A percentile compares a stretch with the other conserved stretches of the same genome.
Evolutionary conservation across 73 alveolate genomes (phyloP).

Genomic region (Paramecium primaurelia): DNA sequence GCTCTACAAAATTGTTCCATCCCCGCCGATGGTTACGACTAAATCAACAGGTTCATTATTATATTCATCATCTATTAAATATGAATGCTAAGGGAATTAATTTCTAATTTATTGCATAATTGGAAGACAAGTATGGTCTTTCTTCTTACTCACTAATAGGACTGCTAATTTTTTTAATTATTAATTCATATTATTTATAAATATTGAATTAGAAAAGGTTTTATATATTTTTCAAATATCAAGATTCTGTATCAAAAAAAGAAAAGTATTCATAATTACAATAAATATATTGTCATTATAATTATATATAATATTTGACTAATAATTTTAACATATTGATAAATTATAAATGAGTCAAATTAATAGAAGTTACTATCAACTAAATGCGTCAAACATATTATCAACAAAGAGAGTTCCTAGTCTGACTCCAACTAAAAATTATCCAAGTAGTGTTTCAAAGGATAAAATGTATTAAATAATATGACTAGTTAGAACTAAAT

Average conservation of each 20-base stretch:
- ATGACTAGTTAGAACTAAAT: background rate
- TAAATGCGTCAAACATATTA: background rate
- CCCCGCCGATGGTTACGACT: conserved; percentile 58
- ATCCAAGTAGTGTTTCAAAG: background rate
- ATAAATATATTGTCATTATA: background rate
- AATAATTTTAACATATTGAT: background rate
- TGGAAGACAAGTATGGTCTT: background rate
- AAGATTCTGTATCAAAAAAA: background rate
- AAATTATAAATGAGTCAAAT: background rate
- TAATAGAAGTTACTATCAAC: conserved; percentile 34
- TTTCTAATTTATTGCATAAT: background rate
- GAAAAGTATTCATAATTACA: background rate
- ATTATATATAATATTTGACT: background rate
- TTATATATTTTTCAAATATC: background rate
- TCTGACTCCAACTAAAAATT: conserved; percentile 14
- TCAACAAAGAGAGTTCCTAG: conserved; percentile 29
- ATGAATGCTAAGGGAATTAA: background rate
- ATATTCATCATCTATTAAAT: conserved; percentile 12
- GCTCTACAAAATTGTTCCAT: conserved; percentile 57
- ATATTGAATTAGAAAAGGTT: background rate
- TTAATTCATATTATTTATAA: background rate
- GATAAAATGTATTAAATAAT: conserved; percentile 15
- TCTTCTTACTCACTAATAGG: conserved; percentile 23
- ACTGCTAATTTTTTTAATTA: conserved; percentile 7
- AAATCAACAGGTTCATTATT: conserved; percentile 23